Conservation (phyloP, 1,139 yeast species). For the Blastobotrys ciferrii region DNA sequence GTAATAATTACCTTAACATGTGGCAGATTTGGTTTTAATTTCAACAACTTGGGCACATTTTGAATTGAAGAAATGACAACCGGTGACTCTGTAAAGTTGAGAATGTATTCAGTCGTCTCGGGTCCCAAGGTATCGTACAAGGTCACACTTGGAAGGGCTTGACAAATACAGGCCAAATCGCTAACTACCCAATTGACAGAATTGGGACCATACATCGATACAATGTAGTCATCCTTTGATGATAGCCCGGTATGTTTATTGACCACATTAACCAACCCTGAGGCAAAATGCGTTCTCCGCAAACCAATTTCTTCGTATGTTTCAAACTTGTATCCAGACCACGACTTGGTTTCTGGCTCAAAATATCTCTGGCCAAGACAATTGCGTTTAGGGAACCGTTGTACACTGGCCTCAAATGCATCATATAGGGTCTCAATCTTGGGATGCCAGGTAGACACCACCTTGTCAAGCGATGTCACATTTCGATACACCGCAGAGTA, state of each 20-base stretch:
- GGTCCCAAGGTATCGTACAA: constrained; percentile 66
- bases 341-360: constrained; percentile 45
- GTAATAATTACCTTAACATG: constrained; percentile 47
- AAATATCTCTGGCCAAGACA: constrained; percentile 54
- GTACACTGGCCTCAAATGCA: constrained; percentile 46
- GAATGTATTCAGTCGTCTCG: constrained; percentile 55
- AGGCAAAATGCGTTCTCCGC: constrained; percentile 54
- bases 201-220: constrained; percentile 55
- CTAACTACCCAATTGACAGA: constrained; percentile 58
- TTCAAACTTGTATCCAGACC: constrained; percentile 48
- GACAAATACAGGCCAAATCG: constrained; percentile 57
- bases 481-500: constrained; percentile 57
- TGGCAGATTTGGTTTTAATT: constrained; percentile 39
- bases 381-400: constrained; percentile 40
- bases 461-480: constrained; percentile 36
- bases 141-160: constrained; percentile 54
- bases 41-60: constrained; percentile 45
- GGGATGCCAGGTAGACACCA: constrained; percentile 51
- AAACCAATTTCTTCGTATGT: constrained; percentile 44
- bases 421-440: constrained; percentile 50
- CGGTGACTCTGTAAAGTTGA: constrained; percentile 56
- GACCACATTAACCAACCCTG: constrained; percentile 56
- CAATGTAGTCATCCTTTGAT: constrained; percentile 43
- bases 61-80: constrained; percentile 50
- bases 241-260: constrained; percentile 22